Evolutionary conservation across 495 filamentous ascomycete genomes (phyloP).

Genomic region (Penicillium ochrochloron): DNA sequence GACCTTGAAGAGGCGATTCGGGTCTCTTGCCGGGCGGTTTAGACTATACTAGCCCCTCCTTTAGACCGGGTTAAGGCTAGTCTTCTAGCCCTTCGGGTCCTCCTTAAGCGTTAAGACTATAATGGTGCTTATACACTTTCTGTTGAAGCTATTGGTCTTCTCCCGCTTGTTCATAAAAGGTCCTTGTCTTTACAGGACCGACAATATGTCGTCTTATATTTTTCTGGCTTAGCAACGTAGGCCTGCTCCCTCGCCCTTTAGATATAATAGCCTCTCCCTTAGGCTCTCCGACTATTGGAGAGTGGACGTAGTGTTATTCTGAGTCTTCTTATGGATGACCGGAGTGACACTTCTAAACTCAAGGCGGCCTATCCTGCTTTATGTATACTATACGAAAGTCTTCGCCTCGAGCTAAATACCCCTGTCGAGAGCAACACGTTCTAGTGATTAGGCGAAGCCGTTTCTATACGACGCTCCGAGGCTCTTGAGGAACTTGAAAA

Average conservation of each 20-base stretch:
- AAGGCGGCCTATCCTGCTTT: not conserved
- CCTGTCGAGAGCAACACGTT: not conserved
- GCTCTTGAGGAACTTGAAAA: not conserved
- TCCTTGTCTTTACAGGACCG: not conserved
- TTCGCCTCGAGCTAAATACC: not conserved
- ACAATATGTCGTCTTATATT: not conserved
- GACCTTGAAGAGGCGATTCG: no score
- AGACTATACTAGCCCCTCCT: not conserved
- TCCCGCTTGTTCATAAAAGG: not conserved
- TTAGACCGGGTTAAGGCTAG: not conserved
- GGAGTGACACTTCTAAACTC: not conserved
- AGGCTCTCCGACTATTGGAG: not conserved
- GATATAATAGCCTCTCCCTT: not conserved
- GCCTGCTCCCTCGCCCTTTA: not conserved
- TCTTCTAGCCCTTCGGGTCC: not conserved
- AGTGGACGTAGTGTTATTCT: not conserved
- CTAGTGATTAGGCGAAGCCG: not conserved
- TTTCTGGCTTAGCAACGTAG: not conserved
- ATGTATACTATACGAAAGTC: not conserved
- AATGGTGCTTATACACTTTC: not conserved
- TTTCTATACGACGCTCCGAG: not conserved
- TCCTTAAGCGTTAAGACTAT: not conserved
- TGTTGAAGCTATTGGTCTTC: not conserved
- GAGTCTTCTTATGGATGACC: not conserved
- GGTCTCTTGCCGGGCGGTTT: not conserved